Percentiles rank a stretch among this genome's conserved stretches.
Conservation (phyloP, 768 basidiomycete species). For the Saitozyma sp. region DNA sequence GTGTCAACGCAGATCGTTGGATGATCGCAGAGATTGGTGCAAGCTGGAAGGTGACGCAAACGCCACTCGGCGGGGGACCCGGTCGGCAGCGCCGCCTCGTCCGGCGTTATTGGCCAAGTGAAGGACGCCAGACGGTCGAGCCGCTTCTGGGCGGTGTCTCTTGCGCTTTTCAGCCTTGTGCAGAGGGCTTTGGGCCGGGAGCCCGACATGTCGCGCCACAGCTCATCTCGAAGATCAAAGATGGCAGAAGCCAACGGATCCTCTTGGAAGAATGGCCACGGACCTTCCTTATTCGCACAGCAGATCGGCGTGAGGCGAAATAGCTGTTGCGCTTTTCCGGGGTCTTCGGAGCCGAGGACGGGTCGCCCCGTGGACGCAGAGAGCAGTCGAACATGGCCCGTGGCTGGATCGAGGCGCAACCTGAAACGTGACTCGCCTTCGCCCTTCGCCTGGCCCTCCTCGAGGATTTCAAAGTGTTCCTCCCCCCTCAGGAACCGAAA, state of each 20-base stretch:
- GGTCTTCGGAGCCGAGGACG: too few relatives aligned
- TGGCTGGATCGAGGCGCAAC: too few relatives aligned
- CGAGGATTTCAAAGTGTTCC: too few relatives aligned
- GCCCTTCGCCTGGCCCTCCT: too few relatives aligned
- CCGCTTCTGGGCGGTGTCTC: neutral
- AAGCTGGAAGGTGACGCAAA: slow-evolving; percentile 23
- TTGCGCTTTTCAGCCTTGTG: neutral
- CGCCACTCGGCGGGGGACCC: slow-evolving; percentile 24
- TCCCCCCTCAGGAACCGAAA: too few relatives aligned
- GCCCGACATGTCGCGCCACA: slow-evolving; percentile 10
- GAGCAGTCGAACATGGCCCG: too few relatives aligned
- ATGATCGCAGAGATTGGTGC: slow-evolving; percentile 40
- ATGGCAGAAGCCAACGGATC: slow-evolving; percentile 10
- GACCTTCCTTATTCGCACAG: slow-evolving; percentile 11
- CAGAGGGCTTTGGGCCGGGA: slow-evolving; percentile 7
- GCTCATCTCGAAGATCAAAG: slow-evolving; percentile 6
- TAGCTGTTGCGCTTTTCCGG: too few relatives aligned
- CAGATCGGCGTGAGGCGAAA: slow-evolving; percentile 19
- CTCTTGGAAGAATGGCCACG: slow-evolving; percentile 18
- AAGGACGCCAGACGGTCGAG: too few relatives aligned
- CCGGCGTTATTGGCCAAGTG: too few relatives aligned
- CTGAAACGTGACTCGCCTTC: too few relatives aligned
- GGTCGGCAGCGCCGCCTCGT: slow-evolving; percentile 9
- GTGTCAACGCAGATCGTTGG: slow-evolving; percentile 41
- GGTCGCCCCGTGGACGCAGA: too few relatives aligned